These are phyloP conservation scores for Breviolum minutum DNA, from an alignment of 73 alveolate species.

Conservation along the genomic window DNA sequence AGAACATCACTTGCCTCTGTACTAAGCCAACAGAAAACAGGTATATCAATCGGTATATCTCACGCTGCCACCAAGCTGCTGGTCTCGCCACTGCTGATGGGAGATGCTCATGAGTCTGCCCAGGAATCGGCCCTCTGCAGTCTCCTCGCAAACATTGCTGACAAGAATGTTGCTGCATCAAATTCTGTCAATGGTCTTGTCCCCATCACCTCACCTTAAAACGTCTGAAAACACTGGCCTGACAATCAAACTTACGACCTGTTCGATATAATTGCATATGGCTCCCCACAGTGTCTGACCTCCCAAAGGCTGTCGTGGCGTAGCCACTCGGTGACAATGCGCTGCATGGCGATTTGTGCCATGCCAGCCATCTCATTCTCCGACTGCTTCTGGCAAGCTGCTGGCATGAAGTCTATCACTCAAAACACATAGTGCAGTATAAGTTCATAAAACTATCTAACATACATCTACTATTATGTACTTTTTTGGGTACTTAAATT, in stretches of 20 bases:
- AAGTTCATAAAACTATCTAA: no score
- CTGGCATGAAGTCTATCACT: not conserved
- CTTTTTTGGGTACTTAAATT: no score
- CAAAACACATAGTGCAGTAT: no score
- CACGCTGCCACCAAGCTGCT: constrained; percentile 33
- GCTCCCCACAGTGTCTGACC: not conserved
- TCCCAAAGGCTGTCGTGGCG: constrained; percentile 94
- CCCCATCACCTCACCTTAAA: not conserved
- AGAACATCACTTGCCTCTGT: no score
- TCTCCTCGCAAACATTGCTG: constrained; percentile 31
- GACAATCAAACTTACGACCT: not conserved
- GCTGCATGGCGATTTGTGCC: constrained; percentile 91
- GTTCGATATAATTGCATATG: no score
- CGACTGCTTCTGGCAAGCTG: constrained; percentile 13
- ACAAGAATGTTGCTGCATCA: not conserved
- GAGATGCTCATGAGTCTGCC: constrained; percentile 78
- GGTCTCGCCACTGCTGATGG: constrained; percentile 70
- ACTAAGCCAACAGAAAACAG: no score
- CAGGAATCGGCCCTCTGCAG: constrained; percentile 87
- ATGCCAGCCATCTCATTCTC: constrained; percentile 74
- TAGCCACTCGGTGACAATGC: constrained; percentile 88
- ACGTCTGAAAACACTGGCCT: not conserved
- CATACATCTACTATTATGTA: no score
- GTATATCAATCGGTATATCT: no score
- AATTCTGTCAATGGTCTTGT: not conserved